A percentile compares a stretch with the other conserved stretches of the same genome.
These are phyloP conservation scores for Nelumbo lutea DNA, from an alignment of 164 flowering plant species.

Conservation along the genomic window DNA sequence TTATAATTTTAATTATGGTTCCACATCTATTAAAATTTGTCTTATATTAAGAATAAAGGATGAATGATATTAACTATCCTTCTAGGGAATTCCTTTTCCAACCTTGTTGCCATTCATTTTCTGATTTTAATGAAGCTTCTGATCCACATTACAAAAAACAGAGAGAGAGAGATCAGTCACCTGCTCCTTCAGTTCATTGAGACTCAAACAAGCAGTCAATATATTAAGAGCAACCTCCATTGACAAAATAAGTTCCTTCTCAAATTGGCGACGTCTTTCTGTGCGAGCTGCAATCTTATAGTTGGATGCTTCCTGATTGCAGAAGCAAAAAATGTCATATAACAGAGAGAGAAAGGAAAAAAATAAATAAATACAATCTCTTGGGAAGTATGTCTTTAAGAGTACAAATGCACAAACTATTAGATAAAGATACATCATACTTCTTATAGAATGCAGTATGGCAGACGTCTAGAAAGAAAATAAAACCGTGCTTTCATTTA, in stretches of 20 bases:
- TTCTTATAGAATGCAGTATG: not conserved
- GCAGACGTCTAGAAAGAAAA: not conserved
- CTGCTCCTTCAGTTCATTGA: constrained; percentile 83
- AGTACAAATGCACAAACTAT: not conserved
- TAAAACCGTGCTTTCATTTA: not conserved
- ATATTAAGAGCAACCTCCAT: constrained; percentile 71
- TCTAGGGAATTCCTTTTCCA: too few species aligned
- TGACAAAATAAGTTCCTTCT: constrained; percentile 75
- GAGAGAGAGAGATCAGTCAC: constrained; percentile 19
- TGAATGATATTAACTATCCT: too few species aligned
- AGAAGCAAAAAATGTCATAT: not conserved
- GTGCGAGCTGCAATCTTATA: constrained; percentile 92
- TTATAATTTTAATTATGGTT: too few species aligned
- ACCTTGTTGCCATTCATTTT: too few species aligned
- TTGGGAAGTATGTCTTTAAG: not conserved
- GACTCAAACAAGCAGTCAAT: constrained; percentile 69
- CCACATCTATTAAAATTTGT: too few species aligned
- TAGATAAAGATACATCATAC: not conserved
- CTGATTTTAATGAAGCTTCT: too few species aligned
- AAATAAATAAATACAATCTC: not conserved
- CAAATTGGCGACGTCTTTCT: constrained; percentile 94
- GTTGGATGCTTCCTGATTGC: constrained; percentile 74
- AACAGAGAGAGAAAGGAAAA: not conserved
- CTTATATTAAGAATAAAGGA: too few species aligned
- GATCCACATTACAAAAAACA: too few species aligned